Conservation (phyloP, 768 basidiomycete species). For the Kwoniella sp. region DNA sequence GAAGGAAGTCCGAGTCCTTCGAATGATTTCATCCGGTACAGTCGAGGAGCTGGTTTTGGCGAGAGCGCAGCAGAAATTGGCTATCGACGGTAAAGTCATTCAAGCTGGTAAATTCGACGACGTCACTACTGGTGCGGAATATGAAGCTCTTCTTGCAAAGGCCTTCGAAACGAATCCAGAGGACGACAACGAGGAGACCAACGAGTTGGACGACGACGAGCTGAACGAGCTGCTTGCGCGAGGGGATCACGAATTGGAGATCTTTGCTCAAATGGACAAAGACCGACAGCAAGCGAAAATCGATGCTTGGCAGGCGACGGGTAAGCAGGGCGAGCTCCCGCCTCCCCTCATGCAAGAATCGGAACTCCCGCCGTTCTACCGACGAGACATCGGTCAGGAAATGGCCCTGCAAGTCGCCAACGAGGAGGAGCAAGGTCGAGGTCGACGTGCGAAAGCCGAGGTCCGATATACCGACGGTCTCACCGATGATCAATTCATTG, state of each 20-base stretch:
- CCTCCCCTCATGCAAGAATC: conserved; percentile 76
- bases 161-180: conserved; percentile 63
- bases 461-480: conserved; percentile 93
- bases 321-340: conserved; percentile 72
- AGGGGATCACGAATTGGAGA: conserved; percentile 70
- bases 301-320: conserved; percentile 70
- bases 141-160: conserved; percentile 80
- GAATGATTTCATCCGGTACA: conserved; percentile 96
- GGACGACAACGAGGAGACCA: conserved; percentile 56
- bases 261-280: conserved; percentile 81
- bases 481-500: conserved; percentile 89
- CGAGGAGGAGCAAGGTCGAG: conserved; percentile 70
- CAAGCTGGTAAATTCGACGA: conserved; percentile 99
- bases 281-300: conserved; percentile 71
- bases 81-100: conserved; percentile 98
- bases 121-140: conserved; percentile 96
- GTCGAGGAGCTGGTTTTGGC: conserved; percentile 98
- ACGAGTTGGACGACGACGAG: conserved; percentile 62
- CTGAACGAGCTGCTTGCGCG: conserved; percentile 90
- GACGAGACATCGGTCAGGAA: conserved; percentile 62
- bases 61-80: conserved; percentile 90
- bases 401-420: conserved; percentile 57
- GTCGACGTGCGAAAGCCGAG: conserved; percentile 76
- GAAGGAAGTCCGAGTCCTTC: conserved; percentile 91
- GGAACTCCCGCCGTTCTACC: conserved; percentile 91